A percentile compares a stretch with the other conserved stretches of the same genome.
These are phyloP conservation scores for Atkinsonella hypoxylon DNA, from an alignment of 2,329 filamentous ascomycete genomes.

Conservation along the genomic window DNA sequence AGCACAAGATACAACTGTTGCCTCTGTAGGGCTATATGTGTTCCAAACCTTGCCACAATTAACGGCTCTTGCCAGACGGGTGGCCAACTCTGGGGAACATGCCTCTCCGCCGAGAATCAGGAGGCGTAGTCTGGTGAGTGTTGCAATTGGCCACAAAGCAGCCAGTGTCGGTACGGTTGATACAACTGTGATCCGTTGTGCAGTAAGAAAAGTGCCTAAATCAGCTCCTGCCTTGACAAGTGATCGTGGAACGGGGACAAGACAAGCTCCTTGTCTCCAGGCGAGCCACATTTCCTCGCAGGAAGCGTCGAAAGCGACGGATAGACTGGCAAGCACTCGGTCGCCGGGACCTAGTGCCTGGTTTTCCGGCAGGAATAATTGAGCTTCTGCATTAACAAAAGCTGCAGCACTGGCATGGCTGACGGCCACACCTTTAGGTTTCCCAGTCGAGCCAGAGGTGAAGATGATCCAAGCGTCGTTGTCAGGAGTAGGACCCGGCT, in stretches of 20 bases:
- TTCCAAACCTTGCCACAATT: constrained; percentile 9
- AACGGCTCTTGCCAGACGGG: constrained; percentile 8
- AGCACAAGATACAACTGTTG: constrained; percentile 11
- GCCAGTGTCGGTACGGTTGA: constrained; percentile 12
- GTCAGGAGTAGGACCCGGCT: constrained; percentile 1
- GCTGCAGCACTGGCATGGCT: constrained; percentile 12
- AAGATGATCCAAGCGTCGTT: constrained; percentile 14
- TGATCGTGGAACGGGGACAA: constrained; percentile 10
- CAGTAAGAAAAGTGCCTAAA: constrained; percentile 7
- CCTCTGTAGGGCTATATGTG: constrained; percentile 14
- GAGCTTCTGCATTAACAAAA: constrained; percentile 13
- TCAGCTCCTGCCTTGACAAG: constrained; percentile 11
- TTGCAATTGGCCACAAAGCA: constrained; percentile 10
- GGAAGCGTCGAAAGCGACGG: constrained; percentile 12
- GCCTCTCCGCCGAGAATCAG: constrained; percentile 13
- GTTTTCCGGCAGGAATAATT: constrained; percentile 8
- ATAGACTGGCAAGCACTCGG: constrained; percentile 11
- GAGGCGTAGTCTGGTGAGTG: constrained; percentile 7
- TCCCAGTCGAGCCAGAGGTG: constrained; percentile 12
- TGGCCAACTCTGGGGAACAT: constrained; percentile 9
- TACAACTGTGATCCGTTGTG: constrained; percentile 10
- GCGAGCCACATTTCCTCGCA: constrained; percentile 14
- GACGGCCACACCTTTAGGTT: constrained; percentile 14
- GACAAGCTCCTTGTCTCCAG: constrained; percentile 11
- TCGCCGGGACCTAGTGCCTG: constrained; percentile 10